A percentile compares a stretch with the other conserved stretches of the same genome.
phyloP scores from a whole-genome alignment of 2,329 filamentous ascomycete species.

The Talaromyces funiculosus region DNA sequence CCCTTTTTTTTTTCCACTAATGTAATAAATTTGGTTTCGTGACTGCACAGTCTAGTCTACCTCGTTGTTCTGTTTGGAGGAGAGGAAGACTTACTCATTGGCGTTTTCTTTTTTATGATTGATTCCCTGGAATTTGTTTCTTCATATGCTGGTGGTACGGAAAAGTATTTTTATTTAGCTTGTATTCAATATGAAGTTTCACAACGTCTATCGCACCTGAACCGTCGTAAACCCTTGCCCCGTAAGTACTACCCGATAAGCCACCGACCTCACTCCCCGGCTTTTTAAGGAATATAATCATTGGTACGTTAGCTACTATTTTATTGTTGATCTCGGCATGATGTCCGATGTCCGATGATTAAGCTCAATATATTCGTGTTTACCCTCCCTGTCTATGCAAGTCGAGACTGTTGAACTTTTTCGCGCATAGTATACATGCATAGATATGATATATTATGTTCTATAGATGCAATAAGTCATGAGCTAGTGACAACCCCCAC shows the following conservation, averaged over 20 bases:
- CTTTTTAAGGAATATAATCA: too few species aligned
- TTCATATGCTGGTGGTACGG: neutral
- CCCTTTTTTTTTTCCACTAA: neutral
- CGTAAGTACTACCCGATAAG: neutral
- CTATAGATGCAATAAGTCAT: too few species aligned
- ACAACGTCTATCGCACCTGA: neutral
- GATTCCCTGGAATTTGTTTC: constrained; percentile 1
- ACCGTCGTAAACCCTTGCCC: neutral
- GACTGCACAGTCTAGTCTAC: neutral
- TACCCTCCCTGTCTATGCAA: too few species aligned
- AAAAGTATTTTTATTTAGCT: neutral
- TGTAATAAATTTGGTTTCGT: neutral
- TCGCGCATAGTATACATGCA: too few species aligned
- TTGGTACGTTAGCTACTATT: too few species aligned
- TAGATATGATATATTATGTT: too few species aligned
- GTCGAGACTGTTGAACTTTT: too few species aligned
- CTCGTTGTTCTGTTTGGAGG: neutral
- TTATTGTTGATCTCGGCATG: too few species aligned
- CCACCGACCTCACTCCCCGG: neutral
- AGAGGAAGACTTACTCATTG: neutral
- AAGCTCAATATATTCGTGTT: too few species aligned
- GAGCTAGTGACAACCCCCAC: too few species aligned
- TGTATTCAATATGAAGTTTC: neutral
- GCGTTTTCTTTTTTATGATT: neutral
- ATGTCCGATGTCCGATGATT: too few species aligned